A percentile compares a stretch with the other conserved stretches of the same genome.
These are phyloP conservation scores for Dictyostelium capitatum DNA, from an alignment of 78 protist genomes.

Conservation along the genomic window DNA sequence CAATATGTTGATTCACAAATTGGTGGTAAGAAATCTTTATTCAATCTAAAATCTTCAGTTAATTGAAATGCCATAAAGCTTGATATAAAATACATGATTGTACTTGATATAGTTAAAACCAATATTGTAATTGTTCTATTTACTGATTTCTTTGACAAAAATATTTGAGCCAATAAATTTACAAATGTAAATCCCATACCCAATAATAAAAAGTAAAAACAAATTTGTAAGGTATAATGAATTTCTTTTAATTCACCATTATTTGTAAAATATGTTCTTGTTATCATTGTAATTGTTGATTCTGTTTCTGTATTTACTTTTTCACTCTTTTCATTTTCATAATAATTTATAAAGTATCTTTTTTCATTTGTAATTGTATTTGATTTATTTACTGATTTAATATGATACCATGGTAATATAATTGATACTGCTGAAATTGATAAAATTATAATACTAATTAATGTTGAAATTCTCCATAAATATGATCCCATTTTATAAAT, in stretches of 20 bases:
- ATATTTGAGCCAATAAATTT: background rate
- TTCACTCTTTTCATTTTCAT: background rate
- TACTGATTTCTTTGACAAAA: background rate
- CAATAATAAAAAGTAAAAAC: background rate
- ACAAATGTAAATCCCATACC: constrained; percentile 18
- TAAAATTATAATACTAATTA: background rate
- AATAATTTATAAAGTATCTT: background rate
- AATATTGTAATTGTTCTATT: constrained; percentile 4
- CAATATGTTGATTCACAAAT: background rate
- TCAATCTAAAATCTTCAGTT: background rate
- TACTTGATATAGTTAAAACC: background rate
- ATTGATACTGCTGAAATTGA: constrained; percentile 13
- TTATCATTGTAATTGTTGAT: background rate
- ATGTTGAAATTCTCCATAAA: background rate
- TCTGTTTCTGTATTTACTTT: background rate
- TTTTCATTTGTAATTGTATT: background rate
- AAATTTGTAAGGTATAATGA: background rate
- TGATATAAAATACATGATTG: background rate
- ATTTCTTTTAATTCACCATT: background rate
- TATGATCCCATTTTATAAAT: background rate
- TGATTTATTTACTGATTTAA: background rate
- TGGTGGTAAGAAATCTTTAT: background rate
- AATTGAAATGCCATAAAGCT: background rate
- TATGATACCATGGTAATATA: constrained; percentile 19
- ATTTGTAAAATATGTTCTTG: background rate